A percentile compares a stretch with the other conserved stretches of the same genome.
These are phyloP conservation scores for Akanthomyces dipterigenus DNA, from an alignment of 2,329 filamentous ascomycete species.

Conservation along the genomic window DNA sequence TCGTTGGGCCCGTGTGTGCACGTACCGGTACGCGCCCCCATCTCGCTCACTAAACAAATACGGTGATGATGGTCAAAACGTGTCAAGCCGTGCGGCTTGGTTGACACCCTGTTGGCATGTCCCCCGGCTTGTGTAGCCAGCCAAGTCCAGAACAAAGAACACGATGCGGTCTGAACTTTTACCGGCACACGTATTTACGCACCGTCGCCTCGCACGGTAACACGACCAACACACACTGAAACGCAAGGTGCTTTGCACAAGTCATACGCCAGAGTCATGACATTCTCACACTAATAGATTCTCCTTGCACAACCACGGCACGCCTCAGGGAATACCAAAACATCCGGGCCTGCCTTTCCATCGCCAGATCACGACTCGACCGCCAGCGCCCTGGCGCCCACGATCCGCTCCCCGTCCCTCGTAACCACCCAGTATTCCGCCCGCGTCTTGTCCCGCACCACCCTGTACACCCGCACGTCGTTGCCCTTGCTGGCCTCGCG, in stretches of 20 bases:
- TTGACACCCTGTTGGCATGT: too few relatives aligned
- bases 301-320: background rate
- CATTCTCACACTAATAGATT: background rate
- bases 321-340: too few relatives aligned
- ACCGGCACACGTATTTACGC: background rate
- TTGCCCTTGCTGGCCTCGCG: slow-evolving; percentile 54
- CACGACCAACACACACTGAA: background rate
- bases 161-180: too few relatives aligned
- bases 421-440: slow-evolving; percentile 76
- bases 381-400: slow-evolving; percentile 72
- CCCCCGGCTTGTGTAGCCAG: too few relatives aligned
- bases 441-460: slow-evolving; percentile 55
- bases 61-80: too few relatives aligned
- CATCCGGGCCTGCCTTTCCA: background rate
- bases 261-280: background rate
- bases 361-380: slow-evolving; percentile 46
- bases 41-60: too few relatives aligned
- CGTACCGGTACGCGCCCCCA: too few relatives aligned
- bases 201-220: background rate
- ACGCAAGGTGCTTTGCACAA: background rate
- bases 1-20: too few relatives aligned
- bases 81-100: too few relatives aligned
- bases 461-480: slow-evolving; percentile 69
- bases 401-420: slow-evolving; percentile 54
- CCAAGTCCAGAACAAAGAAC: too few relatives aligned